Evolutionary conservation across 352 stramenopile species (phyloP), one percentile per base, ranked within the genome.

Genomic region (Pythium phragmiticola): DNA sequence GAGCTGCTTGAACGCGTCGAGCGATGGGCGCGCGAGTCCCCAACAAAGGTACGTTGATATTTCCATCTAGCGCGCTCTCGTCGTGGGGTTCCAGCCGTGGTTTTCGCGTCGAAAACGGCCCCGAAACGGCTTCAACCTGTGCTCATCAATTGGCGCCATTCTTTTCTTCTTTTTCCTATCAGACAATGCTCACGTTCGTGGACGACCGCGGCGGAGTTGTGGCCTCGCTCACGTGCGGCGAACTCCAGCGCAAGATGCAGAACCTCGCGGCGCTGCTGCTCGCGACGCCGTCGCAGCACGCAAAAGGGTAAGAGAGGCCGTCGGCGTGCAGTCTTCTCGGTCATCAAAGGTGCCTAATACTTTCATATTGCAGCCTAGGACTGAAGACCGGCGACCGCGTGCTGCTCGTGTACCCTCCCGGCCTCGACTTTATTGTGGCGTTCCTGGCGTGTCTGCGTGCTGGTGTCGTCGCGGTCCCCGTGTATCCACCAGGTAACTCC

Each of bases 361-460:
- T 6, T 39, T 39, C 11, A 39, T 36, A 13, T 47, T 36, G 30
- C 58, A 92, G 86, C 37, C 57, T 92, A 36, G 79, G 77, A 1
- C 48, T 94, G 14, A 76, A 84, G 47, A 63, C 73, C 21, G 92
- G 86, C 11, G 84, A 95, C 46, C 84, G 82, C 37, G 91, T 97
- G 19, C 70, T 99, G 39, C 82, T 99, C 23, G 96, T 99, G 30
- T 99, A 99, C 69, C 95, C 97, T 30, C 98, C 98, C 9, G 96
- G 88, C 0, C 80, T 99, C 11, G 94, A 99, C 55, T 99, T 99
- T 65, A 98, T 99, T 30, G 76, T 99, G 28, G 82, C 95, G 3
- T 99, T 99, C 66, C 65, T 99, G 13, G 96, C 94, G 0, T 99
- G 97, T 72, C 67, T 99, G 23, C 91, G 89, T 19, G 89, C 89